Evolutionary conservation across 495 filamentous ascomycete species (phyloP).

Genomic region (Xylaria sp.): DNA sequence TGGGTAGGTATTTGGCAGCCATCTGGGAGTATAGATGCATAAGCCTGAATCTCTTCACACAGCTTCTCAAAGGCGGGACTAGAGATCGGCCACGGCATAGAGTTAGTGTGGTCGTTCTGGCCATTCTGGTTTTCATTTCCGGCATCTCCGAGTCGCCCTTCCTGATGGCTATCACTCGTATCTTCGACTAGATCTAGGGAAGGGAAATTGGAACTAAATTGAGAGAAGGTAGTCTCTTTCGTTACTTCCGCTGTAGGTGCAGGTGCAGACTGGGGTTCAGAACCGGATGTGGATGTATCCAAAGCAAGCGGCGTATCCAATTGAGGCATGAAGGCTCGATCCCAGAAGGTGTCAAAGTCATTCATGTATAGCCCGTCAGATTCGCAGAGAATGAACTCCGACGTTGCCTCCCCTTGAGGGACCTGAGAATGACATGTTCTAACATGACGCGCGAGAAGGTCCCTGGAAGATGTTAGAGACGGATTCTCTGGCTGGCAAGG

Average conservation of each 20-base stretch:
- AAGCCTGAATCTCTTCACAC: constrained; percentile 55
- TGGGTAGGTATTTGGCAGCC: constrained; percentile 57
- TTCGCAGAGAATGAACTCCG: background rate
- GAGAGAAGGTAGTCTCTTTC: background rate
- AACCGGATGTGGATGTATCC: constrained; percentile 2
- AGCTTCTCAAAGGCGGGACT: constrained; percentile 57
- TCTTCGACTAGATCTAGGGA: constrained; percentile 15
- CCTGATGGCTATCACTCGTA: background rate
- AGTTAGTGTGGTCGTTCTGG: background rate
- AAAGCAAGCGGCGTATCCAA: constrained; percentile 22
- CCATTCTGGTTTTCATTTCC: background rate
- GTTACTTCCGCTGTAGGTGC: background rate
- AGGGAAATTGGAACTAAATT: constrained; percentile 13
- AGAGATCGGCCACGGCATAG: constrained; percentile 57
- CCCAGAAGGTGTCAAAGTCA: constrained; percentile 26
- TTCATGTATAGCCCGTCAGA: constrained; percentile 1
- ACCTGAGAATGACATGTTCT: constrained; percentile 1
- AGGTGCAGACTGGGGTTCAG: constrained; percentile 35
- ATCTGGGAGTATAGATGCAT: constrained; percentile 56
- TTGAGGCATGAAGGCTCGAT: constrained; percentile 23
- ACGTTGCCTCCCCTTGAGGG: constrained; percentile 11
- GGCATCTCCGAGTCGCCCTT: background rate
- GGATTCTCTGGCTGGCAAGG: constrained; percentile 12
- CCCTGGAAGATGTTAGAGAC: constrained; percentile 24
- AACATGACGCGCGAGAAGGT: constrained; percentile 28